Evolutionary conservation across 305 asterid genomes (phyloP).

Genomic region (Fraxinus platypoda): DNA sequence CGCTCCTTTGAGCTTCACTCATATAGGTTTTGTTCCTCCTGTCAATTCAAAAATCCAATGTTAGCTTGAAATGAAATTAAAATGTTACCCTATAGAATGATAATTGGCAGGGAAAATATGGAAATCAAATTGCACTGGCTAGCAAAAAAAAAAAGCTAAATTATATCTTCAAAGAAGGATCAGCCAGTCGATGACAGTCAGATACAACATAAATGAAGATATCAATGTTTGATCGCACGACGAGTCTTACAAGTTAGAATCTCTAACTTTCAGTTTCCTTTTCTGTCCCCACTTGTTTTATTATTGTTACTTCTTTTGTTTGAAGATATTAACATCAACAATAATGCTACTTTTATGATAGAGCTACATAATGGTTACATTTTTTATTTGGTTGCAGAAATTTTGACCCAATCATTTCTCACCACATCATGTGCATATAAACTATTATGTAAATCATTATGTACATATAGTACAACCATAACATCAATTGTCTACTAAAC

Average conservation of each 20-base stretch:
- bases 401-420: not conserved
- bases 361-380: not conserved
- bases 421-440: not conserved
- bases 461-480: not conserved
- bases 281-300: not conserved
- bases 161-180: not conserved
- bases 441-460: not conserved
- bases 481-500: not conserved
- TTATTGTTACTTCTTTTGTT: not conserved
- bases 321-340: not conserved
- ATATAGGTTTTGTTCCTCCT: conserved; percentile 93
- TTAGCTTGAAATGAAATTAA: conserved; percentile 11
- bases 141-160: not conserved
- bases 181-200: not conserved
- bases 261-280: not conserved
- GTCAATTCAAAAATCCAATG: conserved; percentile 11
- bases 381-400: not conserved
- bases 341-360: not conserved
- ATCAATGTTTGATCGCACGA: not conserved
- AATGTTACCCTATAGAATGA: not conserved
- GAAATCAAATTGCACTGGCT: not conserved
- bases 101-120: not conserved
- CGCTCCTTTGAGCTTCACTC: conserved; percentile 99
- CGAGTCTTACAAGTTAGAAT: not conserved
- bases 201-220: not conserved